These are phyloP conservation scores for Fusarium tuaranense DNA, from an alignment of 2,329 filamentous ascomycete species.

Conservation along the genomic window DNA sequence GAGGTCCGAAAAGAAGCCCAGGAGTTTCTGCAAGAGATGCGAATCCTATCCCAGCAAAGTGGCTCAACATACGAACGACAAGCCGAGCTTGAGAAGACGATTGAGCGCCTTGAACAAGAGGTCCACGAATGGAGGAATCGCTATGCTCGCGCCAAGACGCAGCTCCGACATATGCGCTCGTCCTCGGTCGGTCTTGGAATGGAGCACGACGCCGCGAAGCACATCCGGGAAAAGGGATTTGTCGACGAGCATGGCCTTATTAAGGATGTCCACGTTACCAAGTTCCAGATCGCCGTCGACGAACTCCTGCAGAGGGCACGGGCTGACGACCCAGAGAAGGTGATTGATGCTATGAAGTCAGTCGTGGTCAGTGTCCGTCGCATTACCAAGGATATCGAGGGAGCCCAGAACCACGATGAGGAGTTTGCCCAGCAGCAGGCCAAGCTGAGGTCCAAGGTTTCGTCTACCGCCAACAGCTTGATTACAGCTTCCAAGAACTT, in stretches of 20 bases:
- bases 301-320: conserved; percentile 86
- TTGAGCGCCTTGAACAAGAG: conserved; percentile 83
- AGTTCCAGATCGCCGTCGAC: conserved; percentile 94
- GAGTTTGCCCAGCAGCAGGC: conserved; percentile 68
- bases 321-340: conserved; percentile 76
- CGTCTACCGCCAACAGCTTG: conserved; percentile 93
- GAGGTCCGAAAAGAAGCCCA: conserved; percentile 88
- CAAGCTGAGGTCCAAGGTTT: conserved; percentile 84
- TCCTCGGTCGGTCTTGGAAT: conserved; percentile 80
- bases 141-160: conserved; percentile 89
- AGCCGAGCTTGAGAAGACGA: conserved; percentile 78
- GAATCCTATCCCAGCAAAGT: conserved; percentile 83
- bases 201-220: conserved; percentile 76
- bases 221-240: conserved; percentile 75
- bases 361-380: conserved; percentile 85
- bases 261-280: conserved; percentile 92
- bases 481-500: conserved; percentile 97
- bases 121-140: conserved; percentile 91
- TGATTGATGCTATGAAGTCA: conserved; percentile 87
- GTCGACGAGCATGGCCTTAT: conserved; percentile 80
- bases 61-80: conserved; percentile 84
- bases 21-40: conserved; percentile 90
- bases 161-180: conserved; percentile 82
- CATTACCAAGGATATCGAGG: conserved; percentile 85
- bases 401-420: conserved; percentile 65